Conservation (phyloP, 495 filamentous ascomycete genomes). For the Endocarpon pusillum region DNA sequence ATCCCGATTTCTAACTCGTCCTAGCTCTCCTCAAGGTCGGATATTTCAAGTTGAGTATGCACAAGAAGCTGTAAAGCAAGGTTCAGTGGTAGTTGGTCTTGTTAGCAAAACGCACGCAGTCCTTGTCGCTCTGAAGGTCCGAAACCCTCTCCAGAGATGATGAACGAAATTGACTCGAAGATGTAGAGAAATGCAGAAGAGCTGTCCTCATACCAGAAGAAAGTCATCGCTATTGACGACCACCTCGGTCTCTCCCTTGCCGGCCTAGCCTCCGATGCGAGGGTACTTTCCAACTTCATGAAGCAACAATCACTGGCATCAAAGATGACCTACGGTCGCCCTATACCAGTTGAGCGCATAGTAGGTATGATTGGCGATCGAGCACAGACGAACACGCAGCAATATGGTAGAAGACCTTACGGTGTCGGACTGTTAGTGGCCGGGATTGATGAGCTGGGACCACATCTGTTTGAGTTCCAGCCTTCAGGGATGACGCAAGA, state of each 20-base stretch:
- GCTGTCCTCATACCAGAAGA: conserved; percentile 98
- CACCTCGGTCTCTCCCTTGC: conserved; percentile 93
- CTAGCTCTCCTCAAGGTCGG: conserved; percentile 91
- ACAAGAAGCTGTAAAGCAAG: conserved; percentile 95
- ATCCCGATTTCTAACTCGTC: conserved; percentile 6
- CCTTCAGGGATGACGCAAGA: conserved; percentile 90
- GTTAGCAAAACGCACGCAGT: conserved; percentile 96
- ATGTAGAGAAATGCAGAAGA: conserved; percentile 91
- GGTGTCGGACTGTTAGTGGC: conserved; percentile 88
- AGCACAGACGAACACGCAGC: conserved; percentile 93
- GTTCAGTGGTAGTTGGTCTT: conserved; percentile 90
- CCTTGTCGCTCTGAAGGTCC: conserved; percentile 89
- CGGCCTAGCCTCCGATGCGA: conserved; percentile 92
- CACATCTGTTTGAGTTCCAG: conserved; percentile 97
- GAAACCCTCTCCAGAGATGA: conserved; percentile 3
- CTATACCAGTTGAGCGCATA: conserved; percentile 74
- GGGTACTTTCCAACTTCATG: conserved; percentile 99
- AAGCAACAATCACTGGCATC: conserved; percentile 94
- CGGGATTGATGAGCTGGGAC: conserved; percentile 81
- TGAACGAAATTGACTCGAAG: conserved; percentile 3
- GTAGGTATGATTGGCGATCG: conserved; percentile 85
- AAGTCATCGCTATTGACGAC: conserved; percentile 90
- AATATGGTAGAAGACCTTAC: conserved; percentile 92
- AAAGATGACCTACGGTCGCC: conserved; percentile 85
- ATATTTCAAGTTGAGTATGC: conserved; percentile 99